Evolutionary conservation across 164 flowering plant genomes (phyloP).

Genomic region (Berberis vulgaris): DNA sequence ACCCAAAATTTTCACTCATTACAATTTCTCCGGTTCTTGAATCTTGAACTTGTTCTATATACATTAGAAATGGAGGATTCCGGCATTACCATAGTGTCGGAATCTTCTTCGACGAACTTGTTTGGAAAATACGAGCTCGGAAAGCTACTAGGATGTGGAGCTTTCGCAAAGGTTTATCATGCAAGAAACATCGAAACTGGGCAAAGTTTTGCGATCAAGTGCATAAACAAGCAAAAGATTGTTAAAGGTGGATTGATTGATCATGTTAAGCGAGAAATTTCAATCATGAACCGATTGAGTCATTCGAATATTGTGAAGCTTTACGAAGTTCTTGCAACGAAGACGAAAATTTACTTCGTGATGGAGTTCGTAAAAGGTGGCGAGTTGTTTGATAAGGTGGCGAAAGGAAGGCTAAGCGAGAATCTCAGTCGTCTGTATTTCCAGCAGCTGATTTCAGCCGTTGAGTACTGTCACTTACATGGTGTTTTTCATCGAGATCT

Average conservation of each 20-base stretch:
- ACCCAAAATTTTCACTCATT: too few relatives aligned
- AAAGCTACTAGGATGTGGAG: constrained; percentile 54
- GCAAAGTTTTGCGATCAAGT: constrained; percentile 61
- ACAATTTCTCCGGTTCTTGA: not conserved
- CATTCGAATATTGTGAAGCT: constrained; percentile 54
- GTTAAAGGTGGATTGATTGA: constrained; percentile 22
- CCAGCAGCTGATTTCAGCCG: constrained; percentile 9
- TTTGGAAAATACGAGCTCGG: constrained; percentile 55
- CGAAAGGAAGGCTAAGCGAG: constrained; percentile 43
- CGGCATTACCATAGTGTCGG: not conserved
- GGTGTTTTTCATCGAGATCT: constrained; percentile 12
- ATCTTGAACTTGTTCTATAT: not conserved
- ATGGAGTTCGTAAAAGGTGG: constrained; percentile 74
- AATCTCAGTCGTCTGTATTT: constrained; percentile 13
- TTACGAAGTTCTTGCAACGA: constrained; percentile 63
- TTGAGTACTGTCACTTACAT: constrained; percentile 9
- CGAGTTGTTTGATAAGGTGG: constrained; percentile 50
- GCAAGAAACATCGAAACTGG: constrained; percentile 40
- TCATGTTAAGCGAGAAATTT: constrained; percentile 46
- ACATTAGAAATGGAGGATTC: not conserved
- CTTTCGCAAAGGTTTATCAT: constrained; percentile 71
- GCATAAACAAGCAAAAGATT: constrained; percentile 45
- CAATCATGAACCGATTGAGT: constrained; percentile 54
- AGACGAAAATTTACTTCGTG: constrained; percentile 57
- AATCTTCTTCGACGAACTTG: not conserved